Conservation (phyloP, 306 rosid genomes). For the Prunus padus region DNA sequence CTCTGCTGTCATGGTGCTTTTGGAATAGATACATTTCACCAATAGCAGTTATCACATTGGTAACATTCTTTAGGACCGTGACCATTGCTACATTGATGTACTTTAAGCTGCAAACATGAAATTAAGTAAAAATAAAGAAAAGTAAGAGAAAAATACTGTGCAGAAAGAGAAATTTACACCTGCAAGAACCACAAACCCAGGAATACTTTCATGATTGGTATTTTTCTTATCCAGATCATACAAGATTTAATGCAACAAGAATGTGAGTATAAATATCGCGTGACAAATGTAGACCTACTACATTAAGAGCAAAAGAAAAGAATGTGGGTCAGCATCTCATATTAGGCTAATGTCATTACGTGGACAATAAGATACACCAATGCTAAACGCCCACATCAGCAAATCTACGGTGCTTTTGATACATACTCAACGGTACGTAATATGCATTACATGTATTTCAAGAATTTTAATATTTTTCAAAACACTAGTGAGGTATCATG, state of each 20-base stretch:
- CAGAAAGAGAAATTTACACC: neutral
- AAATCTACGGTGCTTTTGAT: neutral
- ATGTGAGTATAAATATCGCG: neutral
- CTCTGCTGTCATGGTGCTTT: slow-evolving; percentile 83
- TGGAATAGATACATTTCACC: slow-evolving; percentile 93
- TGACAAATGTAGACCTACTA: neutral
- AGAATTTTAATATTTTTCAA: no score
- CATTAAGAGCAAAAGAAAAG: neutral
- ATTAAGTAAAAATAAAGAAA: slow-evolving; percentile 13
- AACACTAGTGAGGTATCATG: neutral
- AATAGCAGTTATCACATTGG: slow-evolving; percentile 93
- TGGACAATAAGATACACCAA: neutral
- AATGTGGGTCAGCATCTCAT: neutral
- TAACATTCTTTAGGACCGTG: slow-evolving; percentile 94
- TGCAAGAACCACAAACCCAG: neutral
- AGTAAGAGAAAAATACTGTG: neutral
- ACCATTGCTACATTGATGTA: slow-evolving; percentile 99
- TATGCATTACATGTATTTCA: no score
- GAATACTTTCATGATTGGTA: neutral
- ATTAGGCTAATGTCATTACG: neutral
- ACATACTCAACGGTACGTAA: neutral
- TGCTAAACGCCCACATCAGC: neutral
- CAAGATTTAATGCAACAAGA: neutral
- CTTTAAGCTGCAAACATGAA: slow-evolving; percentile 76
- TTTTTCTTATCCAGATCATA: neutral